These are phyloP conservation scores for Arthrocladium fulminans DNA, from an alignment of 2,329 filamentous ascomycete species.

Conservation along the genomic window DNA sequence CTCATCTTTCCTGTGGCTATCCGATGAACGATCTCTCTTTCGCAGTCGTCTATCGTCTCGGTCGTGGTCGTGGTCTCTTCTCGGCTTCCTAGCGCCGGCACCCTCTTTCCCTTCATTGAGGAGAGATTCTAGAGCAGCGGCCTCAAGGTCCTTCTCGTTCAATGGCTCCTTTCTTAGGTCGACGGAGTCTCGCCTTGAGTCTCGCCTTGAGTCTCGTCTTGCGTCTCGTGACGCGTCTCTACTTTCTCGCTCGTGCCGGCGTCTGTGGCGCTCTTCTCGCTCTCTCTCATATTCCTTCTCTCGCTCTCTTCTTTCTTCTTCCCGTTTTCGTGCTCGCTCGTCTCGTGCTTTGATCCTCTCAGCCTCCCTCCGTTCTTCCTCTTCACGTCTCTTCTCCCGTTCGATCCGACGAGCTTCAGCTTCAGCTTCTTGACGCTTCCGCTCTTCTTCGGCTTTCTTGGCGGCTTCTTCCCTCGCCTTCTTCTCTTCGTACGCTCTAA, in stretches of 20 bases:
- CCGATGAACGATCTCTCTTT: conserved; percentile 23
- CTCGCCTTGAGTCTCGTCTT: conserved; percentile 18
- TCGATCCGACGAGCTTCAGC: conserved; percentile 40
- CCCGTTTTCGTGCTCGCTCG: conserved; percentile 35
- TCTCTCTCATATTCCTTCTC: conserved; percentile 28
- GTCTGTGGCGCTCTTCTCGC: conserved; percentile 23
- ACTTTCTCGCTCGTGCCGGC: conserved; percentile 27
- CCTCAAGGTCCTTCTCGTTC: conserved; percentile 48
- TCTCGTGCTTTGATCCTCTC: conserved; percentile 45
- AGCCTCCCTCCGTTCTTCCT: conserved; percentile 45
- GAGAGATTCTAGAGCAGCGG: conserved; percentile 45
- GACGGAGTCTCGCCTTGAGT: conserved; percentile 24
- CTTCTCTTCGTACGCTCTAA: conserved; percentile 35
- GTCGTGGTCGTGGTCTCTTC: conserved; percentile 45
- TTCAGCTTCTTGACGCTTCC: conserved; percentile 36
- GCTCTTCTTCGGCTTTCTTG: conserved; percentile 35
- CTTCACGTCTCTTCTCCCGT: conserved; percentile 43
- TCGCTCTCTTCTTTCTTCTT: conserved; percentile 38
- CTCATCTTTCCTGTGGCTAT: conserved; percentile 16
- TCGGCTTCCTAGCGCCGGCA: conserved; percentile 42
- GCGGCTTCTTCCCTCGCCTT: conserved; percentile 29
- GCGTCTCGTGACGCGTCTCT: conserved; percentile 18
- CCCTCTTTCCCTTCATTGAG: conserved; percentile 47
- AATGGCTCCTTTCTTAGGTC: conserved; percentile 33
- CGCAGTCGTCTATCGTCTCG: conserved; percentile 26